phyloP scores from a whole-genome alignment of 2,329 filamentous ascomycete genomes.

The Cordyceps cicadae region DNA sequence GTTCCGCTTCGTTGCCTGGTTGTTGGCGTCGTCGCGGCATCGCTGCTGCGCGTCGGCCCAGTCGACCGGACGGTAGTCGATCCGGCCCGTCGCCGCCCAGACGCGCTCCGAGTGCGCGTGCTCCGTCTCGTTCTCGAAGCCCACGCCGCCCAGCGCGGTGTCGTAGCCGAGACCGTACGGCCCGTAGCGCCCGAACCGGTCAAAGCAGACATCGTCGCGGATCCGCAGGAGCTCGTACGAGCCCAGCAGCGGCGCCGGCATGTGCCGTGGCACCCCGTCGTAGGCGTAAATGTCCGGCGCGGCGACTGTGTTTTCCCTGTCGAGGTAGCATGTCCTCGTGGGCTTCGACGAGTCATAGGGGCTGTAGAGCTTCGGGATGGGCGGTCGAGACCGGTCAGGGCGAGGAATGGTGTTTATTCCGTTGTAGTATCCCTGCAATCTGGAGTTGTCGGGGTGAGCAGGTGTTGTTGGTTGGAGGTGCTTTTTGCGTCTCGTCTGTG shows the following conservation, averaged over 20 bases:
- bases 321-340: conserved; percentile 55
- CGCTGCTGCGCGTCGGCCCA: conserved; percentile 47
- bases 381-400: neutral
- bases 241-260: conserved; percentile 69
- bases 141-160: conserved; percentile 60
- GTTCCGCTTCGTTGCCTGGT: conserved; percentile 40
- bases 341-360: conserved; percentile 57
- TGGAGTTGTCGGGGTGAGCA: conserved; percentile 25
- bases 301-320: conserved; percentile 47
- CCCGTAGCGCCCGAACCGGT: conserved; percentile 75
- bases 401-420: conserved; percentile 62
- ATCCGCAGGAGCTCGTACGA: conserved; percentile 68
- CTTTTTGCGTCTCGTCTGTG: neutral
- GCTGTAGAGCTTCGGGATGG: conserved; percentile 42
- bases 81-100: conserved; percentile 46
- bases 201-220: conserved; percentile 74
- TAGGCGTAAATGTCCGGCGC: conserved; percentile 60
- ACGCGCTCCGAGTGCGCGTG: conserved; percentile 54
- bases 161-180: conserved; percentile 80
- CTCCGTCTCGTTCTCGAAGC: conserved; percentile 63
- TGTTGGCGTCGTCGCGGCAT: conserved; percentile 51
- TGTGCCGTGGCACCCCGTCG: conserved; percentile 61
- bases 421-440: conserved; percentile 72
- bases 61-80: conserved; percentile 47
- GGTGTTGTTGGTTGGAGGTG: neutral